These are phyloP conservation scores for Jatropha multifida DNA, from an alignment of 441 rosid genomes.

Conservation along the genomic window DNA sequence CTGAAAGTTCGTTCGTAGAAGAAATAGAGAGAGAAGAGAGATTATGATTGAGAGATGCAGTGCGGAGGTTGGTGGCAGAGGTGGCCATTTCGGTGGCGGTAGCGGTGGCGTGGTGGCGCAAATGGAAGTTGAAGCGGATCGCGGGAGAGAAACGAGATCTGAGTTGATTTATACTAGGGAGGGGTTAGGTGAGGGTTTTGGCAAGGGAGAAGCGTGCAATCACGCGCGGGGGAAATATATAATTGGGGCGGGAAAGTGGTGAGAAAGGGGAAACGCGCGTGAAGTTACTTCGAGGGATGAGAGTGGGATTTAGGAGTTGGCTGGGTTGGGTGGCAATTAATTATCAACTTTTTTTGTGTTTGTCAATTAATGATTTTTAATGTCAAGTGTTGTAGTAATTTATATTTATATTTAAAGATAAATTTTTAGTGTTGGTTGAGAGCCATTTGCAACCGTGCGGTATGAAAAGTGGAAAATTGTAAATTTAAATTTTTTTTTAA, in stretches of 20 bases:
- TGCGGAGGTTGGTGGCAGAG: constrained; percentile 28
- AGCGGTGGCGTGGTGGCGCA: neutral
- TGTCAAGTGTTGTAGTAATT: too few species aligned
- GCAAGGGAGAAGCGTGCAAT: neutral
- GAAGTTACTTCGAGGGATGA: neutral
- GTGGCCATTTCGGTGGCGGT: constrained; percentile 34
- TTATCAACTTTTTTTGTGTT: too few species aligned
- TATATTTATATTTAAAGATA: too few species aligned
- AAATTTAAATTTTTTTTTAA: too few species aligned
- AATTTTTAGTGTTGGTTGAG: too few species aligned
- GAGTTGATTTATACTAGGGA: neutral
- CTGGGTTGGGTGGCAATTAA: neutral
- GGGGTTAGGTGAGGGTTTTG: constrained; percentile 30
- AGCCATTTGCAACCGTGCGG: too few species aligned
- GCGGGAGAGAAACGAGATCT: constrained; percentile 5
- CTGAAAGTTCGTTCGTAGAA: constrained; percentile 30
- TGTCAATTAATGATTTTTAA: too few species aligned
- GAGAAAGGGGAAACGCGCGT: neutral
- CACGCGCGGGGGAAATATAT: neutral
- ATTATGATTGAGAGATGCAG: constrained; percentile 10
- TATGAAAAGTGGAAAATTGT: too few species aligned
- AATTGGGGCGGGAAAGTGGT: neutral
- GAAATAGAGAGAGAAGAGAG: constrained; percentile 38
- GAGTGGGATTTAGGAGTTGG: neutral
- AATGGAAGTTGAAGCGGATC: neutral